Base-by-base conservation (phyloP, 2,329 filamentous ascomycete genomes). In the Alternaria novae-zelandiae region DNA sequence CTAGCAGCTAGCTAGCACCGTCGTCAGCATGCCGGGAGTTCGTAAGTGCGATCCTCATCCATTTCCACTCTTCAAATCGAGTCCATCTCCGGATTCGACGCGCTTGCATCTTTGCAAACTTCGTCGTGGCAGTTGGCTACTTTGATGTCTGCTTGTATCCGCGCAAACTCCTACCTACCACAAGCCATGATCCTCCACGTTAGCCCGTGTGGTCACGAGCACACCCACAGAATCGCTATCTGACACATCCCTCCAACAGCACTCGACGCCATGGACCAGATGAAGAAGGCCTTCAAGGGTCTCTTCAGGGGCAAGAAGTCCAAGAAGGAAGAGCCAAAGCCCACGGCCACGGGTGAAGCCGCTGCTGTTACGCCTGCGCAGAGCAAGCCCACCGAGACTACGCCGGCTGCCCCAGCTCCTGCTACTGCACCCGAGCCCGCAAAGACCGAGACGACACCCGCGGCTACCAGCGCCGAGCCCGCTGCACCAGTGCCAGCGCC, bases 281-380 rank as follows among this genome's bases (percentile, higher is more conserved):
- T 78, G 70, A 81, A 81, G 76, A 78, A 78, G 71, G 70, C 71
- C 65, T 71, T 80, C 67, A 81, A 79, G 72, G 68, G 73, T 61
- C 63, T 80, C 63, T 80, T 80, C 66, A 76, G 69, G 65, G 50
- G 47, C 57, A 77, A 77, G 71, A 77, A 76, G 68, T 63, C 74
- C 41, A 76, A 78, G 72, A 74, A 76, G 63, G 68, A 71, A 44
- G 66, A 69, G 60, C 62, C 74, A 30, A 64, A 70, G 12, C 70
- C 74, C 26, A 70, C 77, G 32, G 70, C 75, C n/a, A 59, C 73
- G 20, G 59, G 71, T 21, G 68, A 72, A 26, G 60, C 71, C 47
- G 68, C 75, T 36, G 65, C 75, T 36, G 65, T 73, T 41, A 66
- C 72, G 54, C 53, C 25, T 57, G 47, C 12, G 69, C 73, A 46